Evolutionary conservation across 2,329 filamentous ascomycete species (phyloP).

Genomic region (Elsinoe fawcettii): DNA sequence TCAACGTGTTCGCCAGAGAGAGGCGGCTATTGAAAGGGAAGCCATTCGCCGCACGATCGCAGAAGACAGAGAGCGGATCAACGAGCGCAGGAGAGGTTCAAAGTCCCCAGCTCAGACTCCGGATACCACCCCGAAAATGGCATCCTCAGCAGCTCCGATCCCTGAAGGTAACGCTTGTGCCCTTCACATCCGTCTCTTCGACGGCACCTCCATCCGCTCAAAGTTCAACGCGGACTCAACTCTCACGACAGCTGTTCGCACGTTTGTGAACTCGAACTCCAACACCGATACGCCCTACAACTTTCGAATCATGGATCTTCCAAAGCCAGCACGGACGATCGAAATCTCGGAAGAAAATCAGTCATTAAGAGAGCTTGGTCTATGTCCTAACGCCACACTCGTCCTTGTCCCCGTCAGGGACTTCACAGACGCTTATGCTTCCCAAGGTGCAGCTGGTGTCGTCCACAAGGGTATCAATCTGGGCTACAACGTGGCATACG

Average conservation of each 20-base stretch:
- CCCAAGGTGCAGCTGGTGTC: conserved; percentile 26
- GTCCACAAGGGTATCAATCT: conserved; percentile 27
- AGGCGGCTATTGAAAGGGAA: conserved; percentile 60
- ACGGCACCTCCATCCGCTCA: conserved; percentile 69
- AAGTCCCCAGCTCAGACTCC: conserved; percentile 30
- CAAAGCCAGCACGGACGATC: conserved; percentile 66
- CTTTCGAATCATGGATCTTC: conserved; percentile 77
- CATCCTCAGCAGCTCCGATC: background rate
- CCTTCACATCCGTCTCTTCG: conserved; percentile 73
- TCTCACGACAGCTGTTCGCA: conserved; percentile 58
- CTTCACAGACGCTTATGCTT: conserved; percentile 52
- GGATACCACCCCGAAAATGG: conserved; percentile 30
- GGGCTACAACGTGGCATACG: conserved; percentile 30
- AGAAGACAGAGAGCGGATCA: conserved; percentile 65
- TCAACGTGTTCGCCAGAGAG: conserved; percentile 54
- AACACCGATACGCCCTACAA: conserved; percentile 54
- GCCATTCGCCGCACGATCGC: conserved; percentile 69
- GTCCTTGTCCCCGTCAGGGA: conserved; percentile 66
- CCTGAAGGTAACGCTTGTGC: conserved; percentile 19
- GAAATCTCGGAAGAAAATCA: conserved; percentile 66
- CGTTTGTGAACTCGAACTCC: conserved; percentile 61
- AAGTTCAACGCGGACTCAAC: conserved; percentile 57
- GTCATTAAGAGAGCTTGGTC: conserved; percentile 59
- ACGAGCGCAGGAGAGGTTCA: conserved; percentile 47
- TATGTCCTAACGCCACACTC: conserved; percentile 73